Base-by-base conservation (phyloP, 2,329 filamentous ascomycete genomes). In the Curvularia hawaiiensis region DNA sequence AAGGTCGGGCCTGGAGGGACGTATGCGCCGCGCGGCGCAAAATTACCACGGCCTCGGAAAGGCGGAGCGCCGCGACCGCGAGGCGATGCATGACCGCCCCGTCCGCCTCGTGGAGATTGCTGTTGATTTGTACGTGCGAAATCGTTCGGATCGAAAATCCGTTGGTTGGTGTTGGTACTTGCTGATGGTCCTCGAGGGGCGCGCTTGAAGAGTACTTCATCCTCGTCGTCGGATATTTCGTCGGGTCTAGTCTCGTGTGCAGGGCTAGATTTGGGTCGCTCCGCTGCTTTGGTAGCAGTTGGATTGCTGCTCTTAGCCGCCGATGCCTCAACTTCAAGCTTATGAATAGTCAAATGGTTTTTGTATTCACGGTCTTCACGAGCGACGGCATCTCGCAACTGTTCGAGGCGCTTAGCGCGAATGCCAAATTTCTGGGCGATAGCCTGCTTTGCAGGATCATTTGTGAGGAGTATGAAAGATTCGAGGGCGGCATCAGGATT, bases 401-500 rank as follows among this genome's bases (percentile, higher is more conserved):
- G 79, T 65, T 82, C 79, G 8, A 83, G 71, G 50, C 79, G 78
- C 73, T 82, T 83, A 33, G 74, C 76, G 38, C 79, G 77, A 46
- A 83, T 79, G 59, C 81, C 80, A 53, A 83, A 83, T 24, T 80
- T 79, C 52, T 79, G 78, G 16, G 80, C 80, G 54, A 79, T 77
- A 12, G 70, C 66, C 48, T 79, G 77, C 65, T 82, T 82, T 26
- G 66, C 64, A 1, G 76, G 68, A 58, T 83, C 80, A 60, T 83
- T 82, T 52, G 80, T 82, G 43, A 83, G 74, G 60, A 83, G 79
- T 58, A 83, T 82, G 71, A 80, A 83, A 8, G 79, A 79, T 60
- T 80, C 80, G 5, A 82, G 74, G 9, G 80, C 79, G 38, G 79
- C 77, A 33, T 79, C 75, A 2, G 79, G 79, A 56, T 82, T 79